These are phyloP conservation scores for Beauveria sp. DNA, from an alignment of 2,329 filamentous ascomycete species.

Conservation along the genomic window DNA sequence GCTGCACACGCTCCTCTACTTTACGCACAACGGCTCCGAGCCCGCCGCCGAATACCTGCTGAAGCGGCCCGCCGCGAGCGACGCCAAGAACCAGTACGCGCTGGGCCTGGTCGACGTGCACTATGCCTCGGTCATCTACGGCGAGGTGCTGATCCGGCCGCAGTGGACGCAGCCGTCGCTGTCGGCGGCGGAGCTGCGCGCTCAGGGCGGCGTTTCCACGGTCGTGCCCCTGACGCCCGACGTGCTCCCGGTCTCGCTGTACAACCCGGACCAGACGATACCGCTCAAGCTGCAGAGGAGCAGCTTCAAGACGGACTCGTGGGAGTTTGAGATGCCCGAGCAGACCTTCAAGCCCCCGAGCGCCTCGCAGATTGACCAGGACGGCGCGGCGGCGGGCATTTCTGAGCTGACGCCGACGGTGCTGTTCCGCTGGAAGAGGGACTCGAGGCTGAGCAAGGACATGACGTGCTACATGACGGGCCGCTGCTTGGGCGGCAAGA, in stretches of 20 bases:
- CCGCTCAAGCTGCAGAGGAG: constrained; percentile 62
- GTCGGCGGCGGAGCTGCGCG: constrained; percentile 71
- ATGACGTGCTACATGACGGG: constrained; percentile 84
- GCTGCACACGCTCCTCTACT: constrained; percentile 49
- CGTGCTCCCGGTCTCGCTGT: constrained; percentile 77
- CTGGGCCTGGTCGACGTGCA: constrained; percentile 77
- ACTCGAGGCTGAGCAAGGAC: constrained; percentile 78
- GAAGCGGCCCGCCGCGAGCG: constrained; percentile 60
- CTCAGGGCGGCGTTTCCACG: constrained; percentile 56
- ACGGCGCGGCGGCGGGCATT: constrained; percentile 36
- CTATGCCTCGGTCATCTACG: constrained; percentile 74
- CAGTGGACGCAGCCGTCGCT: constrained; percentile 79
- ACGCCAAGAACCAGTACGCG: constrained; percentile 76
- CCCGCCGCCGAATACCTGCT: constrained; percentile 74
- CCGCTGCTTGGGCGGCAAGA: constrained; percentile 65
- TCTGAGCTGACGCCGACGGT: constrained; percentile 60
- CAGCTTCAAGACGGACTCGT: constrained; percentile 67
- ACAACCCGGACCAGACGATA: constrained; percentile 85
- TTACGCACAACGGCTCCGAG: constrained; percentile 69
- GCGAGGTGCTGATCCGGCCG: constrained; percentile 75
- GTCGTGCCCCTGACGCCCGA: constrained; percentile 66
- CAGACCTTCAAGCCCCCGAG: constrained; percentile 77
- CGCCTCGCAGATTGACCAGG: constrained; percentile 67
- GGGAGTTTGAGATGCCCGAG: constrained; percentile 90
- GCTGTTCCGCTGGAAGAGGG: constrained; percentile 82